Conservation (phyloP, 345 rosid genomes). For the Citrus hindsii region DNA sequence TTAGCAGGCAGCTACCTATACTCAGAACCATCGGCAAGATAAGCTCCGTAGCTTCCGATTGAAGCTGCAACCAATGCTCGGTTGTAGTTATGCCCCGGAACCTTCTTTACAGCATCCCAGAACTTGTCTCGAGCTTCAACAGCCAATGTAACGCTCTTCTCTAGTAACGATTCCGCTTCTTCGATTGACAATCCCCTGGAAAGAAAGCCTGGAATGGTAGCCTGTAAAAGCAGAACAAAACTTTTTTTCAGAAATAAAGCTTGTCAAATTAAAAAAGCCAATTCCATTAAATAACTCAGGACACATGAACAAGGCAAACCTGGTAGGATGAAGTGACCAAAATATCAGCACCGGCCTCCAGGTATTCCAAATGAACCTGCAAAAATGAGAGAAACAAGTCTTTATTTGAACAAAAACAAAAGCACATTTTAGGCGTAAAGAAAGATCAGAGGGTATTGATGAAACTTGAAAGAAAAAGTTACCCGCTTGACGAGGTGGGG, state of each 20-base stretch:
- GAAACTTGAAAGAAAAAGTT: no score
- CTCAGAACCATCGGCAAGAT: conserved; percentile 94
- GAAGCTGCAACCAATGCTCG: conserved; percentile 88
- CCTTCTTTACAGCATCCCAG: conserved; percentile 50
- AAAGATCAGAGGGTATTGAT: not conserved
- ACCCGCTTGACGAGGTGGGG: conserved; percentile 73
- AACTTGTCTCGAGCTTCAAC: conserved; percentile 78
- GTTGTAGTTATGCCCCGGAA: conserved; percentile 50
- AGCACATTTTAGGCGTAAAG: not conserved
- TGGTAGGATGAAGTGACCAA: conserved; percentile 90
- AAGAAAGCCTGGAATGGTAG: conserved; percentile 79
- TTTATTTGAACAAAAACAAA: not conserved
- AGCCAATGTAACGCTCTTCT: conserved; percentile 72
- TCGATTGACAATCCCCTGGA: conserved; percentile 72
- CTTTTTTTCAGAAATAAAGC: not conserved
- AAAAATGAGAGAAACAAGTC: not conserved
- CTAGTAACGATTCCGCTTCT: conserved; percentile 60
- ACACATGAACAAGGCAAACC: conserved; percentile 29
- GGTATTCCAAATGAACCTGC: conserved; percentile 85
- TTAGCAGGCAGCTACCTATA: conserved; percentile 48
- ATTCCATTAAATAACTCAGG: no score
- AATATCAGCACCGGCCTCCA: conserved; percentile 95
- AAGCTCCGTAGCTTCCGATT: conserved; percentile 92
- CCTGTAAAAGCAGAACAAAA: conserved; percentile 34
- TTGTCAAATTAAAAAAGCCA: no score